A percentile compares a stretch with the other conserved stretches of the same genome.
Evolutionary conservation across 805 yeast genomes (phyloP).

Genomic region (Peterozyma xylosa): DNA sequence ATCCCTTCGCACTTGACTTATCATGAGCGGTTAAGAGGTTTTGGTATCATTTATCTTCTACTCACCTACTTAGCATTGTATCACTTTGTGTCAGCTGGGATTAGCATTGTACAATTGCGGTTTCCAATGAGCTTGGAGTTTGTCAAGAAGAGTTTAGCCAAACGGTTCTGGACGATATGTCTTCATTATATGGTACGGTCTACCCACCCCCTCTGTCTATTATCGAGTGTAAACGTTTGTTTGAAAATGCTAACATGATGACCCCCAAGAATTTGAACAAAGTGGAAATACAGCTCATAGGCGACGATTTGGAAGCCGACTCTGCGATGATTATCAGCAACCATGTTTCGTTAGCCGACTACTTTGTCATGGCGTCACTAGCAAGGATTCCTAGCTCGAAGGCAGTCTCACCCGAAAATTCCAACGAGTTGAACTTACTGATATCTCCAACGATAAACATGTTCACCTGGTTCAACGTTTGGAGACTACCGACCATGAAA

Average conservation of each 20-base stretch:
- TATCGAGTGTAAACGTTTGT: neutral
- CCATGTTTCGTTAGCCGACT: constrained; percentile 66
- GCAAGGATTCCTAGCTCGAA: constrained; percentile 19
- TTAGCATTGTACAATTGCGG: constrained; percentile 9
- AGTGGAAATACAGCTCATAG: constrained; percentile 30
- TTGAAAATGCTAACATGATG: neutral
- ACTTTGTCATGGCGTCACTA: constrained; percentile 40
- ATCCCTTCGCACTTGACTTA: constrained; percentile 11
- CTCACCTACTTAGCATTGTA: constrained; percentile 12
- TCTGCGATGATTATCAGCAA: constrained; percentile 32
- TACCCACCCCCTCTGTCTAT: neutral
- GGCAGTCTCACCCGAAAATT: constrained; percentile 3
- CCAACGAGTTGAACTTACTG: constrained; percentile 16
- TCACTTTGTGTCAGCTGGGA: constrained; percentile 16
- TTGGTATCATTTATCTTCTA: constrained; percentile 13
- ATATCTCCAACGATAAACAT: constrained; percentile 42
- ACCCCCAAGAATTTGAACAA: constrained; percentile 24
- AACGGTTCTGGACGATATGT: constrained; percentile 23
- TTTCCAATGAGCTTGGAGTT: constrained; percentile 15
- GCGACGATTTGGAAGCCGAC: constrained; percentile 33
- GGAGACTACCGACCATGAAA: constrained; percentile 52
- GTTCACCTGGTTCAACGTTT: constrained; percentile 63
- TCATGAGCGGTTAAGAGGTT: constrained; percentile 13
- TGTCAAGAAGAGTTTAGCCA: constrained; percentile 14
- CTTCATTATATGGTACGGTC: constrained; percentile 22